A percentile compares a stretch with the other conserved stretches of the same genome.
Evolutionary conservation across 2,329 filamentous ascomycete genomes (phyloP).

Genomic region (Microdochium bolleyi): DNA sequence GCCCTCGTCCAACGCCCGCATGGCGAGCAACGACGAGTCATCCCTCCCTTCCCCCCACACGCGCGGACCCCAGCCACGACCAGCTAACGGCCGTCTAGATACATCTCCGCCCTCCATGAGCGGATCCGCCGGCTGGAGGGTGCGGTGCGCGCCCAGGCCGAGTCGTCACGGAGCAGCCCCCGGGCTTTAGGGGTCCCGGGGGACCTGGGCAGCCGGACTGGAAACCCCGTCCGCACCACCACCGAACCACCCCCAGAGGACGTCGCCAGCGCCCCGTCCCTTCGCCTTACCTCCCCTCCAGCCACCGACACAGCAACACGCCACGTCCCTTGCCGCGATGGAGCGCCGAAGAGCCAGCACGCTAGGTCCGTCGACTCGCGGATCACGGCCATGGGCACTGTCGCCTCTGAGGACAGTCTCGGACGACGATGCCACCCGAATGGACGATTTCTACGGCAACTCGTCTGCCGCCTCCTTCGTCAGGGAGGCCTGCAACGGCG

Average conservation of each 20-base stretch:
- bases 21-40: neutral
- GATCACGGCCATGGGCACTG: constrained; percentile 28
- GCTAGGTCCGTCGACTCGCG: constrained; percentile 4
- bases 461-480: constrained; percentile 30
- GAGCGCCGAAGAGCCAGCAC: constrained; percentile 2
- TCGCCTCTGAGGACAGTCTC: constrained; percentile 20
- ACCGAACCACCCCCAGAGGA: constrained; percentile 4
- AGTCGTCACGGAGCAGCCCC: neutral
- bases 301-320: neutral
- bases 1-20: neutral
- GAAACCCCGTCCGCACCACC: neutral
- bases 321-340: neutral
- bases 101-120: constrained; percentile 15
- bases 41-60: constrained; percentile 9
- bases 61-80: constrained; percentile 25
- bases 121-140: constrained; percentile 17
- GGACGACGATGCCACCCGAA: constrained; percentile 4
- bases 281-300: neutral
- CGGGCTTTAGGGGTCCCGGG: neutral
- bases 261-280: constrained; percentile 8
- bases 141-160: neutral
- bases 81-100: constrained; percentile 12
- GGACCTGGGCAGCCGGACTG: neutral
- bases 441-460: constrained; percentile 26
- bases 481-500: constrained; percentile 23